Evolutionary conservation across 148 eudicot genomes (phyloP), one percentile per base, ranked within the genome.

Genomic region (Heliosperma pusillum): DNA sequence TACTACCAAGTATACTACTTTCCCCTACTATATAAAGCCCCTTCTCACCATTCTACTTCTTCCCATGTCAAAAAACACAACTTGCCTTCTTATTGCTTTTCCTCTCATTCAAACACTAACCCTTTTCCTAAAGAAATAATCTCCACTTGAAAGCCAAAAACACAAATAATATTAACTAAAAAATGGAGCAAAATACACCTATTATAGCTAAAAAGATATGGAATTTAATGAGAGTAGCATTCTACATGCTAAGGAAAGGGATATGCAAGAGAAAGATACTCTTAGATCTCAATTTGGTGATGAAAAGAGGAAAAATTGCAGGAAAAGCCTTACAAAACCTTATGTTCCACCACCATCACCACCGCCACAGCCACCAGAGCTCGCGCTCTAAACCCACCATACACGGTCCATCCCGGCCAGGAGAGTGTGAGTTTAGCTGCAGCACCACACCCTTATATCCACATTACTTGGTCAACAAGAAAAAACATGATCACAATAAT

Each of bases 401-500:
- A 20, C 0, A 52, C 13, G 33, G 22, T 56, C 69, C 44, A 36
- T 58, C 27, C 33, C 65, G 22, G 17, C 44, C 44, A 3, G 70
- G 72, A 33, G 90, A 90, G 74, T 90, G 84, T 86, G 98, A 90
- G 80, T 88, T 93, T 86, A 93, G 96, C 80, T 93, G 98, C 83
- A 86, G 82, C 44, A 83, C 78, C 83, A 88, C 85, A 63, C 97
- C 97, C 0, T 73, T 78, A 7, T 64, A 79, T 69, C 79, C 44
- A 33, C 44, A 22, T 16, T 80, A 74, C 77, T 73, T 73, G 59
- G 72, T 80, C 75, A 76, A 62, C 44, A 71, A 70, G 45, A 74
- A n/a, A 24, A 76, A 76, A 12, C 40, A 21, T 5, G 4, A 67
- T 33, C n/a, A 29, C 12, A n/a, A 1, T 7, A 58, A 22, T 25